Percentiles rank a stretch among this genome's conserved stretches.
phyloP scores from a whole-genome alignment of 1,284 basidiomycete species.

The Fistulina hepatica region DNA sequence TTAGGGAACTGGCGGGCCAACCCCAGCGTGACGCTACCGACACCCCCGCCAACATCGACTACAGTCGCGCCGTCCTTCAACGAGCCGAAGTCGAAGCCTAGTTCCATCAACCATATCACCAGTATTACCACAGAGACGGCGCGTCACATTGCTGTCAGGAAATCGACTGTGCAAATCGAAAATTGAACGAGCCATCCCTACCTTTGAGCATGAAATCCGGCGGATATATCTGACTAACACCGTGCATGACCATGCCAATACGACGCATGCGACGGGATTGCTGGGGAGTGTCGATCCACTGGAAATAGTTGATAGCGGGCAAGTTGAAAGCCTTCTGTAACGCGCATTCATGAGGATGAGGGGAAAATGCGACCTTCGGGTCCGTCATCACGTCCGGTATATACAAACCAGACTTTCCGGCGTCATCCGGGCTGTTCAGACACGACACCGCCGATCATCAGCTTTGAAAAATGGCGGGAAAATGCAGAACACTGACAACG shows the following conservation, averaged over 20 bases:
- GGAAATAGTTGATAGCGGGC: slow-evolving; percentile 12
- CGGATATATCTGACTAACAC: slow-evolving; percentile 12
- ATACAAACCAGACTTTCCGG: too few species aligned
- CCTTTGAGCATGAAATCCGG: slow-evolving; percentile 15
- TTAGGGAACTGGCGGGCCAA: too few species aligned
- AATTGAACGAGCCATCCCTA: slow-evolving; percentile 1
- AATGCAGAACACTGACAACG: too few species aligned
- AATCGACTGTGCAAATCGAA: not conserved
- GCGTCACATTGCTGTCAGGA: not conserved
- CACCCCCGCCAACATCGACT: too few species aligned
- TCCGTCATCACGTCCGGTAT: slow-evolving; percentile 17
- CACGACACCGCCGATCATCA: too few species aligned
- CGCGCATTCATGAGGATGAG: slow-evolving; percentile 6
- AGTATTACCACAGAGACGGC: too few species aligned
- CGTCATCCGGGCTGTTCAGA: too few species aligned
- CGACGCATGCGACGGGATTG: slow-evolving; percentile 13
- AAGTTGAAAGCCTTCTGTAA: slow-evolving; percentile 12
- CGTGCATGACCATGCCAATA: slow-evolving; percentile 18
- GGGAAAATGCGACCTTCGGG: slow-evolving; percentile 12
- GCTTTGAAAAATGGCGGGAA: not conserved
- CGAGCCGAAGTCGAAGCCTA: slow-evolving; percentile 17
- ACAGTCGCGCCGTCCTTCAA: too few species aligned
- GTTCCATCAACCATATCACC: too few species aligned
- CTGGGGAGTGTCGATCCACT: slow-evolving; percentile 17
- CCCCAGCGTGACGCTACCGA: too few species aligned